Evolutionary conservation across 768 basidiomycete genomes (phyloP).

Genomic region (Galerina sulciceps): DNA sequence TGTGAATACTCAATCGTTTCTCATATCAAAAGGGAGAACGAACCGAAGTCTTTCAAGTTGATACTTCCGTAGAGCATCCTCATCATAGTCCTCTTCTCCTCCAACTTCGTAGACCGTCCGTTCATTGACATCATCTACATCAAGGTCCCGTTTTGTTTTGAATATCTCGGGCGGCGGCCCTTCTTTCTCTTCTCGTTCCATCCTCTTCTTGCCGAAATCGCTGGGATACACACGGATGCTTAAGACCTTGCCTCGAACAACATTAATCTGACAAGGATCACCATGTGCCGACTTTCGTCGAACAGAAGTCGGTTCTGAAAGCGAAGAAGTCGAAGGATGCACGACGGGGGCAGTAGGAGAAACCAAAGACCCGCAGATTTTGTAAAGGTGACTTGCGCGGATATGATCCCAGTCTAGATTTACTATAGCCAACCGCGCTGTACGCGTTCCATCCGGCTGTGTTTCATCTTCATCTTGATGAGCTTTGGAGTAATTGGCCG

Average conservation of each 20-base stretch:
- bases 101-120: conserved; percentile 68
- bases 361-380: conserved; percentile 88
- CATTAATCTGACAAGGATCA: conserved; percentile 22
- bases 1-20: neutral
- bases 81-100: conserved; percentile 81
- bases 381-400: conserved; percentile 86
- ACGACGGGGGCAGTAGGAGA: conserved; percentile 57
- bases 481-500: conserved; percentile 57
- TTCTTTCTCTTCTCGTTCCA: conserved; percentile 86
- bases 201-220: conserved; percentile 87
- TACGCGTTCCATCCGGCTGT: conserved; percentile 44
- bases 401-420: conserved; percentile 99
- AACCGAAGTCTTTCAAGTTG: conserved; percentile 92
- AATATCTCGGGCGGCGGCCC: conserved; percentile 91
- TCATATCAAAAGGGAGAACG: conserved; percentile 26
- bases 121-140: conserved; percentile 58
- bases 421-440: conserved; percentile 83
- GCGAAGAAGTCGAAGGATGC: conserved; percentile 27
- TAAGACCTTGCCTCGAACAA: conserved; percentile 68
- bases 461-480: conserved; percentile 47
- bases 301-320: conserved; percentile 13
- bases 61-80: conserved; percentile 86
- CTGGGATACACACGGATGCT: conserved; percentile 90
- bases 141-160: conserved; percentile 54
- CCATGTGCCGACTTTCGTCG: conserved; percentile 19